Evolutionary conservation across 306 rosid genomes (phyloP).

Genomic region (Acacia melanoxylon): DNA sequence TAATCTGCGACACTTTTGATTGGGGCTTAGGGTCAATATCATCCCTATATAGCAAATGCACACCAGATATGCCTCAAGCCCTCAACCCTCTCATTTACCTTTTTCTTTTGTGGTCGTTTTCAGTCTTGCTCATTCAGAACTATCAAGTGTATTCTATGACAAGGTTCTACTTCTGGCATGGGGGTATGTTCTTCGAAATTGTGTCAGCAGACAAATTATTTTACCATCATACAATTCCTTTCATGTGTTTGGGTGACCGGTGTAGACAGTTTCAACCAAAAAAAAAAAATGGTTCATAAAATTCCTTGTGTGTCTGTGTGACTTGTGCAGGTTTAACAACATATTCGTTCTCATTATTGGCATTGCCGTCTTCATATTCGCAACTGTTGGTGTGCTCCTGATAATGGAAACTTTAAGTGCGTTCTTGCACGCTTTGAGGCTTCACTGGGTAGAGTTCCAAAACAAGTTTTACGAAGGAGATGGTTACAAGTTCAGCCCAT

Average conservation of each 20-base stretch:
- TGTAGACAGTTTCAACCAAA: neutral
- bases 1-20: neutral
- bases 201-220: neutral
- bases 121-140: slow-evolving; percentile 15
- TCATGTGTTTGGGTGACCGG: neutral
- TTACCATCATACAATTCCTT: neutral
- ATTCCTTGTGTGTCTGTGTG: neutral
- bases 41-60: neutral
- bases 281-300: slow-evolving; percentile 4
- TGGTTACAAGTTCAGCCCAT: slow-evolving; percentile 63
- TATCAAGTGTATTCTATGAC: slow-evolving; percentile 6
- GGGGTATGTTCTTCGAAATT: neutral
- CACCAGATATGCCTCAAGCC: neutral
- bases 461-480: slow-evolving; percentile 72
- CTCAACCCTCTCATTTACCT: too few relatives aligned
- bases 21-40: neutral
- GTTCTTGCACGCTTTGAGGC: slow-evolving; percentile 70
- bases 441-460: slow-evolving; percentile 72
- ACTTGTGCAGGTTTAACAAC: neutral
- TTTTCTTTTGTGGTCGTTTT: neutral
- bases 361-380: slow-evolving; percentile 44
- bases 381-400: slow-evolving; percentile 56
- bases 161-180: neutral
- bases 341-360: slow-evolving; percentile 39
- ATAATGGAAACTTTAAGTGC: slow-evolving; percentile 71